These are phyloP conservation scores for Boletus semigastroideus DNA, from an alignment of 1,284 basidiomycete genomes.

Conservation along the genomic window DNA sequence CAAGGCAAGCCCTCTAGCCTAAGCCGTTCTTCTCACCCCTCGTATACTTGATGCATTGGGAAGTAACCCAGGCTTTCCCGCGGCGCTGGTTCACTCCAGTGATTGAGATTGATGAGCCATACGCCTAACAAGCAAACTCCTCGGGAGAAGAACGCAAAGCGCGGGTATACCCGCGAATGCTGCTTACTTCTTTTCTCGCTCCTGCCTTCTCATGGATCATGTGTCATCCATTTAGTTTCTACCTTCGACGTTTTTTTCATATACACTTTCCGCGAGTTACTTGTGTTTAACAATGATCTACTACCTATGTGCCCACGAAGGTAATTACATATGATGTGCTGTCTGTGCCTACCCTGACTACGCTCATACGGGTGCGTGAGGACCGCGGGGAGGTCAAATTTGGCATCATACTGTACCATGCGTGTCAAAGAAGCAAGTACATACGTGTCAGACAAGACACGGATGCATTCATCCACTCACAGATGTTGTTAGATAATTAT, in stretches of 20 bases:
- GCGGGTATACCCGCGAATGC: background rate
- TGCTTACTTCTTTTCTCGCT: background rate
- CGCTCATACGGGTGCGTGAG: background rate
- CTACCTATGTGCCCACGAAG: background rate
- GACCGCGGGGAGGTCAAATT: background rate
- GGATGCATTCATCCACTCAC: background rate
- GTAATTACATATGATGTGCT: no score
- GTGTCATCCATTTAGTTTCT: background rate
- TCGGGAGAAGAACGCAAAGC: conserved; percentile 7
- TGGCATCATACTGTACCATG: background rate
- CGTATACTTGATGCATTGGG: background rate
- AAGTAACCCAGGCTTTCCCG: background rate
- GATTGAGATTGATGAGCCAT: background rate
- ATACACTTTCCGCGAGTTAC: background rate
- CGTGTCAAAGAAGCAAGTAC: background rate
- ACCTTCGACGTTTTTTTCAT: background rate
- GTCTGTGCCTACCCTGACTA: background rate
- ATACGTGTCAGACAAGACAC: background rate
- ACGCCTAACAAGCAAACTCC: conserved; percentile 4
- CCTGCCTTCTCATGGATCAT: background rate
- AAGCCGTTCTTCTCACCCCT: background rate
- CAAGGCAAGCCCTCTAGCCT: background rate
- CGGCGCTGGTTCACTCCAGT: background rate
- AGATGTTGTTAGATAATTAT: no score
- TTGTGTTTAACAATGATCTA: background rate